Evolutionary conservation across 225 moss, liverwort and hornwort genomes (phyloP).

Genomic region (Polytrichum commune): DNA sequence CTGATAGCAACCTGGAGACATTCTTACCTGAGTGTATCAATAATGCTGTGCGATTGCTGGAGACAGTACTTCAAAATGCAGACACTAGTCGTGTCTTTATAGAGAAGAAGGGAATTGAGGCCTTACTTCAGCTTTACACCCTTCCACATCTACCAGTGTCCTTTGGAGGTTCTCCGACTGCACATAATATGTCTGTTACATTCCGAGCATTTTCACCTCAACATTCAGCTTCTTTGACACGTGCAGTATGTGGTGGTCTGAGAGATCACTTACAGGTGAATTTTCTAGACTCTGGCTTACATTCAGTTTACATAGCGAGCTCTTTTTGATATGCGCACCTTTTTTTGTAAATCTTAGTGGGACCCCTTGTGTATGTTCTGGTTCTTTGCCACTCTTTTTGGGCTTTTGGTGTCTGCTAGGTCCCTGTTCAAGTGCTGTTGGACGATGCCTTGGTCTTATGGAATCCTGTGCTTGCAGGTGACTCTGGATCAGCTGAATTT

Average conservation of each 20-base stretch:
- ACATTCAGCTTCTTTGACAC: slow-evolving; percentile 72
- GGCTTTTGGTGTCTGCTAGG: not conserved
- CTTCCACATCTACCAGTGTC: slow-evolving; percentile 87
- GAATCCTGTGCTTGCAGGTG: slow-evolving; percentile 27
- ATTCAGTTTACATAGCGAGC: not conserved
- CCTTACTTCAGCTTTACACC: slow-evolving; percentile 82
- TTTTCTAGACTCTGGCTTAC: slow-evolving; percentile 1
- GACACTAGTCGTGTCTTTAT: slow-evolving; percentile 95
- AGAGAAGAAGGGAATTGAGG: slow-evolving; percentile 95
- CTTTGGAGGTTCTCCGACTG: slow-evolving; percentile 95
- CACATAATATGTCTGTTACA: slow-evolving; percentile 95
- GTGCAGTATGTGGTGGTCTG: slow-evolving; percentile 79
- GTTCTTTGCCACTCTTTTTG: too few species aligned
- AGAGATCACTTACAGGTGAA: slow-evolving; percentile 67
- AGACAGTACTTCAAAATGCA: slow-evolving; percentile 88
- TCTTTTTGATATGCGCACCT: slow-evolving; percentile 3
- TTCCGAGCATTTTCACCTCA: slow-evolving; percentile 96
- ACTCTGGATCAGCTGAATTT: slow-evolving; percentile 61
- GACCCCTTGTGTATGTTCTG: not conserved
- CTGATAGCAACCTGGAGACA: slow-evolving; percentile 52
- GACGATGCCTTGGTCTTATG: not conserved
- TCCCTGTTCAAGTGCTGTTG: not conserved
- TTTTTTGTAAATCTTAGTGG: not conserved
- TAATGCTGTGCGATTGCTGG: slow-evolving; percentile 84
- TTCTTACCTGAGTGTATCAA: slow-evolving; percentile 98